Evolutionary conservation across 169 alveolate genomes (phyloP).

Genomic region (Plasmodium reichenowi): DNA sequence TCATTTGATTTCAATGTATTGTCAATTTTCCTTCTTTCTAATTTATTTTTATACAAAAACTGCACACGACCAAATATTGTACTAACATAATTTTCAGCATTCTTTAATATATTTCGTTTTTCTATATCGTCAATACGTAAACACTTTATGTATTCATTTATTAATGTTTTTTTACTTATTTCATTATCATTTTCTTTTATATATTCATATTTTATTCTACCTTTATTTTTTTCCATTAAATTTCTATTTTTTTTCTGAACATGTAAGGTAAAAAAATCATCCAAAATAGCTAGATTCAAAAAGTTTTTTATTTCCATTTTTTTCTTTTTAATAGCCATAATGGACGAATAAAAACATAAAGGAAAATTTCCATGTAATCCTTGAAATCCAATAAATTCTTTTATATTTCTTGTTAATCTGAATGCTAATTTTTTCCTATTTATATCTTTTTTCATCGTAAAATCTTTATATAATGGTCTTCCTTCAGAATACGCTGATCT

Average conservation of each 20-base stretch:
- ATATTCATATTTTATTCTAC: too few relatives aligned
- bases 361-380: conserved; percentile 65
- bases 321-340: conserved; percentile 70
- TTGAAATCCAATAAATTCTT: conserved; percentile 62
- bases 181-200: too few relatives aligned
- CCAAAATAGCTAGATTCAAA: conserved; percentile 46
- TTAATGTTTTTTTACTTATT: neutral
- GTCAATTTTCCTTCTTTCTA: conserved; percentile 5
- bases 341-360: conserved; percentile 40
- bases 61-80: conserved; percentile 35
- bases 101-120: conserved; percentile 28
- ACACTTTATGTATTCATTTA: conserved; percentile 19
- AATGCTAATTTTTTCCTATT: conserved; percentile 31
- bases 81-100: conserved; percentile 62
- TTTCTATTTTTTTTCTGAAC: conserved; percentile 34
- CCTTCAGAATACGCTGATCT: conserved; percentile 45
- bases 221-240: neutral
- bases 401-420: conserved; percentile 61
- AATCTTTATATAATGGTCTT: conserved; percentile 37
- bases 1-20: neutral
- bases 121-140: conserved; percentile 20
- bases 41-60: conserved; percentile 56
- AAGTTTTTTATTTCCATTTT: conserved; percentile 18
- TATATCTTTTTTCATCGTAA: conserved; percentile 1
- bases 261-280: conserved; percentile 32